Evolutionary conservation across 495 filamentous ascomycete species (phyloP), one percentile per base, ranked within the genome.

Genomic region (Pyrenopolyporus hunteri): DNA sequence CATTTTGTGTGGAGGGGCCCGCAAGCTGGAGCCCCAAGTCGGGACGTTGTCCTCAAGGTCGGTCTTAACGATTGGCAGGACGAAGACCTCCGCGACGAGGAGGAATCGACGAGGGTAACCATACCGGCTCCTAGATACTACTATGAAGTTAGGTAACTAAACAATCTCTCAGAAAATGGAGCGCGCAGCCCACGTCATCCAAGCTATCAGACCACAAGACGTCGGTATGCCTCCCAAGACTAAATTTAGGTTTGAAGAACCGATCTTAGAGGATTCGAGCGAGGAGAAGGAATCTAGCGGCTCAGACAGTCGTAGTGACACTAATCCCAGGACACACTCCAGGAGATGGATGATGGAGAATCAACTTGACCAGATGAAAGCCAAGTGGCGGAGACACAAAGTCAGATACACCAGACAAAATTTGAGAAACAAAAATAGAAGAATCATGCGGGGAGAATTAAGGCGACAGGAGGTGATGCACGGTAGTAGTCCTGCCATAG

Each of bases 181-280:
- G 11, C 37, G 43, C n/a, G 65, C 60, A 6, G 65, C 60, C 2
- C 60, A 68, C 46, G 33, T 20, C 11, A 43, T 68, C 28, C 57
- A 64, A 17, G 6, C 22, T 4, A 44, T 61, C 14, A 3, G 42
- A n/a, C 57, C 50, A 0, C 10, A 2, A 26, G 26, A 36, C 2
- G 0, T 67, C 9, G 54, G 48, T 0, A 13, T 62, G 10, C 1
- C 13, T 6, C 40, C 13, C 6, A 31, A 25, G 22, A 6, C 2
- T n/a, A 9, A 3, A 14, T 66, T 20, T 22, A 0, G 3, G 11
- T 57, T 35, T 13, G 40, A 64, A 1, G 4, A 20, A 0, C 42
- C 48, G 9, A 9, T 14, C 1, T 3, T 9, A 9, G 25, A 48
- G 1, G 53, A 62, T 35, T 45, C 56, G 1, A 65, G 62, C 25